Conservation (phyloP, 2,329 filamentous ascomycete genomes). For the Ophiostoma sp. region DNA sequence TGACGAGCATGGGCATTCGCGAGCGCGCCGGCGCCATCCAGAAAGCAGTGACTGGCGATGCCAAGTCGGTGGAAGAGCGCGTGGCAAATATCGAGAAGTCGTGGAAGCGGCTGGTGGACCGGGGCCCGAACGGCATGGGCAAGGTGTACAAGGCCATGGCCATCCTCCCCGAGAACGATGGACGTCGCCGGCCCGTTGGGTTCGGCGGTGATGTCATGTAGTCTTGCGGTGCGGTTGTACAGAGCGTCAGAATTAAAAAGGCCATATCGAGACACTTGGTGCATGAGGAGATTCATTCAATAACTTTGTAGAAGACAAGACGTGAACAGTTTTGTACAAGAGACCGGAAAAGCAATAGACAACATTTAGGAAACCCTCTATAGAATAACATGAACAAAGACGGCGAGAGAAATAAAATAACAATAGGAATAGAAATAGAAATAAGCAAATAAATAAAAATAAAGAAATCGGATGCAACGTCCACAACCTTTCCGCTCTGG, state of each 20-base stretch:
- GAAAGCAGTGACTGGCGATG: slow-evolving; percentile 52
- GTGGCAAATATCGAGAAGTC: slow-evolving; percentile 62
- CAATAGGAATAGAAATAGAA: not conserved
- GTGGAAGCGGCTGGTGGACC: slow-evolving; percentile 79
- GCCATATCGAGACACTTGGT: not conserved
- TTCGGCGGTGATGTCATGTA: slow-evolving; percentile 70
- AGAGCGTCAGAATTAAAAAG: not conserved
- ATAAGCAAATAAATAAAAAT: not conserved
- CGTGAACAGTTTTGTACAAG: slow-evolving; percentile 16
- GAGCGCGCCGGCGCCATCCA: slow-evolving; percentile 54
- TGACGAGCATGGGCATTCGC: slow-evolving; percentile 74
- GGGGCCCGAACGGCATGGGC: slow-evolving; percentile 81
- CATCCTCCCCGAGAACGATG: slow-evolving; percentile 75
- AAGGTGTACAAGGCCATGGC: slow-evolving; percentile 91
- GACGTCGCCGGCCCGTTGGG: slow-evolving; percentile 72
- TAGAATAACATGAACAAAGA: not conserved
- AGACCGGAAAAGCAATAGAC: not conserved
- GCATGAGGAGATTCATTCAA: slow-evolving; percentile 1
- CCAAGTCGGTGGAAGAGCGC: slow-evolving; percentile 38
- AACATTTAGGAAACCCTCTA: slow-evolving; percentile 9
- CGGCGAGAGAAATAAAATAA: too few relatives aligned
- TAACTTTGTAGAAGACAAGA: not conserved
- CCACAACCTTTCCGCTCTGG: not conserved
- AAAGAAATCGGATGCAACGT: not conserved
- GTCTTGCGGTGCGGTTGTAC: not conserved